These are phyloP conservation scores for Exophiala calicioides DNA, from an alignment of 2,329 filamentous ascomycete genomes.

Conservation along the genomic window DNA sequence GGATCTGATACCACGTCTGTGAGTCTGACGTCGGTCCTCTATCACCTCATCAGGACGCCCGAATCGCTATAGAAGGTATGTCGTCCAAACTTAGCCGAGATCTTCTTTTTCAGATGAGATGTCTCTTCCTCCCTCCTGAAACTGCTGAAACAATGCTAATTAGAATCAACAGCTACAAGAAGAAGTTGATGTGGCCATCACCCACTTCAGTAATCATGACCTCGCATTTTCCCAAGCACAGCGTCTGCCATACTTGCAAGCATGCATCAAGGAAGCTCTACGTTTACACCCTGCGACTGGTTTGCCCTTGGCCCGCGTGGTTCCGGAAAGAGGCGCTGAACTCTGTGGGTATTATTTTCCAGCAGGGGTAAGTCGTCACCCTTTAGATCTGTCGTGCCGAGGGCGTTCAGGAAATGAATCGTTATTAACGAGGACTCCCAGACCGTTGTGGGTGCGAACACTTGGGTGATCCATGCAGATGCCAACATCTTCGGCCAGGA, in stretches of 20 bases:
- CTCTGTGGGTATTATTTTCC: conserved; percentile 44
- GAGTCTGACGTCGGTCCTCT: conserved; percentile 67
- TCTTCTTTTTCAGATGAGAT: too few relatives aligned
- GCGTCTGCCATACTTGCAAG: conserved; percentile 71
- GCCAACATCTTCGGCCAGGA: conserved; percentile 40
- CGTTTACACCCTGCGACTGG: conserved; percentile 72
- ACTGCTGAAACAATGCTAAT: too few relatives aligned
- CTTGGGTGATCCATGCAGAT: conserved; percentile 27
- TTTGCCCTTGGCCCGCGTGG: conserved; percentile 41
- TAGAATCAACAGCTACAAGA: not conserved
- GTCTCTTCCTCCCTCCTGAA: too few relatives aligned
- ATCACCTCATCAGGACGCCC: conserved; percentile 63
- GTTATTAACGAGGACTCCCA: not conserved
- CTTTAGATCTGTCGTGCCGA: not conserved
- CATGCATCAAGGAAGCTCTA: conserved; percentile 75
- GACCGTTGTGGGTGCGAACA: conserved; percentile 39
- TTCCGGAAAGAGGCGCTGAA: not conserved
- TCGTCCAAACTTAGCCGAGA: not conserved
- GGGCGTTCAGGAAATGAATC: not conserved
- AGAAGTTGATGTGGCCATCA: not conserved
- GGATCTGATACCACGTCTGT: conserved; percentile 70
- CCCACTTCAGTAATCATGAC: not conserved
- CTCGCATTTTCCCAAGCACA: conserved; percentile 55
- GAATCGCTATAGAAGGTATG: not conserved
- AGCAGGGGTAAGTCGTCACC: conserved; percentile 40